phyloP scores from a whole-genome alignment of 306 rosid genomes.

The Cyamopsis tetragonoloba region DNA sequence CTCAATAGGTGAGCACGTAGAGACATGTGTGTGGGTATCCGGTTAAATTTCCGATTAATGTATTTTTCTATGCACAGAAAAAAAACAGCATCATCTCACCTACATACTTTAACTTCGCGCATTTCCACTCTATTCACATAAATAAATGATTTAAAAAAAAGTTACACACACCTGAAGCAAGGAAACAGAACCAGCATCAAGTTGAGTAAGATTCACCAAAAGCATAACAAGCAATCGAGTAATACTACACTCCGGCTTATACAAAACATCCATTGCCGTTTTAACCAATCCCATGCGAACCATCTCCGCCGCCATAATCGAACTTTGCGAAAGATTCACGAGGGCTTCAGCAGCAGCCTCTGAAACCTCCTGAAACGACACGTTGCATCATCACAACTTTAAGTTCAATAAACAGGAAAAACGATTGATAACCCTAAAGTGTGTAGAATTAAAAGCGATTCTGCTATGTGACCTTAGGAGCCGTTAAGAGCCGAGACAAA shows the following conservation, averaged over 20 bases:
- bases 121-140: not conserved
- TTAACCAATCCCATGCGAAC: conserved; percentile 51
- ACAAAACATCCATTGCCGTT: conserved; percentile 65
- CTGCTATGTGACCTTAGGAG: conserved; percentile 38
- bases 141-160: no score
- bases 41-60: no score
- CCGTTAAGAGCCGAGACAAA: conserved; percentile 55
- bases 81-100: not conserved
- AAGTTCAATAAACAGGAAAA: not conserved
- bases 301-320: conserved; percentile 61
- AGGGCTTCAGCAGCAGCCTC: conserved; percentile 85
- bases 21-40: no score
- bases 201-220: conserved; percentile 84
- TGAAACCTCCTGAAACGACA: conserved; percentile 68
- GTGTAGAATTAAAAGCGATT: not conserved
- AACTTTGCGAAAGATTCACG: conserved; percentile 80
- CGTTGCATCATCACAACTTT: not conserved
- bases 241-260: conserved; percentile 54
- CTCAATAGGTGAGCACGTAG: no score
- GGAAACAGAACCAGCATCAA: conserved; percentile 55
- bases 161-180: conserved; percentile 94
- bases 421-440: not conserved
- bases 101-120: not conserved
- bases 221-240: conserved; percentile 78
- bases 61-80: no score